Evolutionary conservation across 1,284 basidiomycete genomes (phyloP).

Genomic region (Grifola frondosa): DNA sequence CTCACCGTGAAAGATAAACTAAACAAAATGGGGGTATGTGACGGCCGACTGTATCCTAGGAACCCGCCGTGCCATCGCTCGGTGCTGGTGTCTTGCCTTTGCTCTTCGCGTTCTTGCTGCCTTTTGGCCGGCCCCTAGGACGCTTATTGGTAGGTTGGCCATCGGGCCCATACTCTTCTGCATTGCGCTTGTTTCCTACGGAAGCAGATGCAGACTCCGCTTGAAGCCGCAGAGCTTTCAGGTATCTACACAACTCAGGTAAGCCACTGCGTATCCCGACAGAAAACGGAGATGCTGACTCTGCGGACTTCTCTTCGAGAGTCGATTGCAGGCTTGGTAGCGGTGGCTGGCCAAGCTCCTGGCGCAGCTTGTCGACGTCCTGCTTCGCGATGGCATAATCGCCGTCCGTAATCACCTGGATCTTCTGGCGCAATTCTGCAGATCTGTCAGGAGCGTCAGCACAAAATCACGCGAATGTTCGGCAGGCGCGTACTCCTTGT

Average conservation of each 20-base stretch:
- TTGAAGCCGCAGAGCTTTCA: conserved; percentile 38
- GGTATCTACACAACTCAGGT: conserved; percentile 29
- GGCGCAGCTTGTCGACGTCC: conserved; percentile 71
- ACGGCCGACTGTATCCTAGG: too few species aligned
- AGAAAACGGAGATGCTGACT: conserved; percentile 45
- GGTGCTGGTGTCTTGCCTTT: conserved; percentile 16
- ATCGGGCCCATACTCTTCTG: conserved; percentile 29
- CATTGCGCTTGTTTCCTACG: conserved; percentile 27
- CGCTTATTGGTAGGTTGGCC: conserved; percentile 37
- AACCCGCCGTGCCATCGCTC: conserved; percentile 2
- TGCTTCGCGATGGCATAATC: conserved; percentile 71
- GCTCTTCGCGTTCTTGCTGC: conserved; percentile 42
- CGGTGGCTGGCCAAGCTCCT: conserved; percentile 71
- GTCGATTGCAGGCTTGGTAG: conserved; percentile 68
- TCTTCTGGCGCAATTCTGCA: conserved; percentile 68
- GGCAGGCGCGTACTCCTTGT: conserved; percentile 54
- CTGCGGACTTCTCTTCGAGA: conserved; percentile 69
- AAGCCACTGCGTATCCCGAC: neutral
- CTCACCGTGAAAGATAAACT: too few species aligned
- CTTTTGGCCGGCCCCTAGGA: conserved; percentile 45
- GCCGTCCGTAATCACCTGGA: conserved; percentile 63
- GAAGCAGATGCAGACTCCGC: conserved; percentile 21
- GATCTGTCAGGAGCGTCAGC: conserved; percentile 1
- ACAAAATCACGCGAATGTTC: neutral
- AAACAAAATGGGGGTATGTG: too few species aligned